Base-by-base conservation (phyloP, 2,329 filamentous ascomycete genomes). In the Colletotrichum caudatum region DNA sequence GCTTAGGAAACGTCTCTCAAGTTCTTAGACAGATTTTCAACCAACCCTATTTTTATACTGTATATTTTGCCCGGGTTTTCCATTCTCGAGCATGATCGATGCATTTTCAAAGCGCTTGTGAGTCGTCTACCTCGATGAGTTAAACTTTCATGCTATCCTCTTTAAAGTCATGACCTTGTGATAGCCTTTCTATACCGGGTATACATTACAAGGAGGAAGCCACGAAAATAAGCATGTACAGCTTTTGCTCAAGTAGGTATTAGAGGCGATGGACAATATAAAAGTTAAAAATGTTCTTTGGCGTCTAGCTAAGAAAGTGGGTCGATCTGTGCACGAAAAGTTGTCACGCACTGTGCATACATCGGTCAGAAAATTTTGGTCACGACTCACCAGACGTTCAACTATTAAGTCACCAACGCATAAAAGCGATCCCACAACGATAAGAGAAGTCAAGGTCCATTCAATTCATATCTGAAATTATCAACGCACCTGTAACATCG, bases 291-390 rank as follows among this genome's bases (percentile, higher is more conserved):
- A 20, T 16, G 33, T 33, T 29, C 1, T 6, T 33, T n/a, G 18
- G 33, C 3, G 29, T 33, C 14, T 33, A 26, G 3, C 2, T 26
- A 35, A 46, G 41, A 26, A 62, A 51, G 60, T 51, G 60, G 60
- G 35, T 20, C 50, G 14, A 6, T 4, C 23, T 18, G 26, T 12
- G 6, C 37, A 14, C 60, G 51, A 23, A 23, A 37, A 1, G 16
- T 4, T 6, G 0, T 4, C n/a, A 23, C 35, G 60, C 60, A 63
- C 60, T 8, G 60, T 63, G 41, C 16, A 0, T 8, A 18, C 7
- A 20, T 20, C 16, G 2, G 5, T 16, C 16, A 53, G 60, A 63
- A 63, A 63, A 63, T 53, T 63, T 51, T 63, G 60, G 60, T 41
- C 46, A 9, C 35, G 35, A 37, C 35, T 37, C 11, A 14, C 29